Base-by-base conservation (phyloP, 2,329 filamentous ascomycete species). In the Diaporthe sp. region DNA sequence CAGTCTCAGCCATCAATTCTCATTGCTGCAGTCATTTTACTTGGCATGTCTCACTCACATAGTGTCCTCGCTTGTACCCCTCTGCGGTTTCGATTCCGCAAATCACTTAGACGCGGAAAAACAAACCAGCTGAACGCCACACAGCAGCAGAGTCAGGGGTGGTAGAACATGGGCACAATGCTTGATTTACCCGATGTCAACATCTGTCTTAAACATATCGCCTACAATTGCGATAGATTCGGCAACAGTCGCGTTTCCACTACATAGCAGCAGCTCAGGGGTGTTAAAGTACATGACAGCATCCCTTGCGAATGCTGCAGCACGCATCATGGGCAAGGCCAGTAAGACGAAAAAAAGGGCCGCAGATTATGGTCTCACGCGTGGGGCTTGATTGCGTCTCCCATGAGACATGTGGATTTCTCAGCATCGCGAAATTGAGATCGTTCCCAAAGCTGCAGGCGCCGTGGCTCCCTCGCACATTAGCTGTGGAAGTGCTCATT, bases 1-100 rank as follows among this genome's bases (percentile, higher is more conserved):
- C 12, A 34, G 62, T 51, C 62, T 49, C 44, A 51, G 28, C 44
- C 62, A 67, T 15, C 31, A 51, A 67, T 67, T 34, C 39, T 42
- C 17, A 22, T 19, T 9, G n/a, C 10, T 2, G n/a, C 4, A 15
- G 49, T 44, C n/a, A 31, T 4, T 25, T 31, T 34, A 22, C 44
- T 51, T 51, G 44, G 12, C 12, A 5, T 51, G 62, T 67, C 44
- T 67, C 44, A 51, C 28, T 51, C 31, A 4, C 3, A n/a, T 25
- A 22, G 9, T 8, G 2, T 0, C 15, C 37, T n/a, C 57, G 34
- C 55, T n/a, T 59, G 55, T 58, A 34, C 57, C 57, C n/a, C 2
- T 59, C 2, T 31, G 42, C 15, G 28, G 55, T 4, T 34, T 10
- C 34, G 17, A 12, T 17, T 65, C 25, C 42, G 59, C 59, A 28